These are phyloP conservation scores for Malus orientalis DNA, from an alignment of 306 rosid genomes.

Conservation along the genomic window DNA sequence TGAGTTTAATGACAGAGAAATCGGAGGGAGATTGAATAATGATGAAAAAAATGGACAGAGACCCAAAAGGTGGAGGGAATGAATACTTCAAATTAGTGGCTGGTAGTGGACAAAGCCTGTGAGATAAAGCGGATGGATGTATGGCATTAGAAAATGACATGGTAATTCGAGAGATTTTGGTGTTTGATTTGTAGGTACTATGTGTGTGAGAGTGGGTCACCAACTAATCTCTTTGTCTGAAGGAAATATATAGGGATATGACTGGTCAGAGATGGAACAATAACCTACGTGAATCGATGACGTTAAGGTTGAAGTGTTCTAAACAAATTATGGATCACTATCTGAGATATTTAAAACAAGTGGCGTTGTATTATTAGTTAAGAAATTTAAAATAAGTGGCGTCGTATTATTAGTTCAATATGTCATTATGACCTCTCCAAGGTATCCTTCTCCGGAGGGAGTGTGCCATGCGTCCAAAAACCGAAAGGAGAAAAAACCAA, in stretches of 20 bases:
- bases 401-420: too few species aligned
- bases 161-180: not conserved
- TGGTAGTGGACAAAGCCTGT: conserved; percentile 23
- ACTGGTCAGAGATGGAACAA: not conserved
- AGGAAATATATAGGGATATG: not conserved
- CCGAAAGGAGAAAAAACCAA: too few species aligned
- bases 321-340: too few species aligned
- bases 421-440: too few species aligned
- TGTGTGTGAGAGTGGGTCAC: conserved; percentile 13
- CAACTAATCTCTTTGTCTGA: conserved; percentile 13
- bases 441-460: too few species aligned
- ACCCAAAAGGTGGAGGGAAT: conserved; percentile 1
- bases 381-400: too few species aligned
- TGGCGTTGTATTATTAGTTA: too few species aligned
- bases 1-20: conserved; percentile 11
- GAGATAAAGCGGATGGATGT: not conserved
- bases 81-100: conserved; percentile 6
- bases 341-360: too few species aligned
- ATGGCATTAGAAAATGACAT: conserved; percentile 25
- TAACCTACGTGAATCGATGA: too few species aligned
- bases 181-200: conserved; percentile 7
- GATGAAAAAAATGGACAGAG: not conserved
- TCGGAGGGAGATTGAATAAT: conserved; percentile 10
- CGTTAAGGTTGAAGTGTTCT: too few species aligned
- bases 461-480: too few species aligned